Base-by-base conservation (phyloP, 2,329 filamentous ascomycete genomes). In the Coniochaeta prunicola region DNA sequence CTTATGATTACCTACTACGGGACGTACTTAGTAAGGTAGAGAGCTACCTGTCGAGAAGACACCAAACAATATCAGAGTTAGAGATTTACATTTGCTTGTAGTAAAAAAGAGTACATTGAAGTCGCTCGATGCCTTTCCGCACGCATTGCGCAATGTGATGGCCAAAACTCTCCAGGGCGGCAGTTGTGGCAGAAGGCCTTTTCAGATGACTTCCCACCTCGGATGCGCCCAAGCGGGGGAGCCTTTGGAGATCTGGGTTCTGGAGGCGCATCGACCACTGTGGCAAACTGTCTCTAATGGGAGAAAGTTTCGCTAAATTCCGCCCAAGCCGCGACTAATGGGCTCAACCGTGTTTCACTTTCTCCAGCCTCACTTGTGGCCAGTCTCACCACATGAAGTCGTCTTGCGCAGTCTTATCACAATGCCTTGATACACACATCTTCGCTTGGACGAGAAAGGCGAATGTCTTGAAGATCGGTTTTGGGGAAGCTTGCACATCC, bases 221-320 rank as follows among this genome's bases (percentile, higher is more conserved):
- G 38, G 53, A 19, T 56, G 54, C 34, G 54, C 54, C 42, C 15
- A 7, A 48, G 28, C 21, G 21, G 42, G 55, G 33, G 55, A 40
- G 19, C 19, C n/a, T 38, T 45, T 42, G 55, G 21, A 34, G 56
- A 57, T 57, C 56, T 48, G 38, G 50, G 10, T 57, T 50, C n/a
- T 50, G n/a, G n/a, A 57, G 38, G 30, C 26, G n/a, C 30, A 57
- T 57, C 56, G 56, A 45, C 21, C 40, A 31, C 17, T 34, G 56
- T 33, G 45, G 38, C 8, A n/a, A 36, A 24, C 31, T 24, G 26
- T 17, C 28, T 28, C 21, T 42, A 34, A 45, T 45, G n/a, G n/a
- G n/a, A n/a, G n/a, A n/a, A n/a, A n/a, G n/a, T n/a, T n/a, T n/a
- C n/a, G n/a, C n/a, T n/a, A n/a, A n/a, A n/a, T n/a, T n/a, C n/a